A percentile compares a stretch with the other conserved stretches of the same genome.
Evolutionary conservation across 75 land plant genomes (phyloP).

Genomic region (Pseudotsuga menziesii): DNA sequence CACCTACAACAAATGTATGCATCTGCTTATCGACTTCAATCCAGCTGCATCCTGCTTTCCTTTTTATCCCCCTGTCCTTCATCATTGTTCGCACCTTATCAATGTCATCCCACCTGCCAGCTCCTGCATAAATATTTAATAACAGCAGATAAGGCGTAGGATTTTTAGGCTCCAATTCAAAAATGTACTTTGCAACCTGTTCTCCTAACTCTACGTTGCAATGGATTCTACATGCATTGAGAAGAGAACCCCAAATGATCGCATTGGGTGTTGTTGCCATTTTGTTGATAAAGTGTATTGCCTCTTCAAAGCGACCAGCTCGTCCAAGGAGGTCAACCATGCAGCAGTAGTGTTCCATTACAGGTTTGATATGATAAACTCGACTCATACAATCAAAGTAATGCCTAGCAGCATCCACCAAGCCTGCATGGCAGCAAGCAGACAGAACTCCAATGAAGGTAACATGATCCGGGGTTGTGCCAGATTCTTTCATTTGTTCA

Average conservation of each 20-base stretch:
- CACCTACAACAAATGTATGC: background rate
- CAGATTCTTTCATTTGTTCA: conserved; percentile 23
- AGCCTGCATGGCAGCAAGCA: conserved; percentile 21
- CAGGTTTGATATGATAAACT: background rate
- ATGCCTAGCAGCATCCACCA: background rate
- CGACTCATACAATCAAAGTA: conserved; percentile 4
- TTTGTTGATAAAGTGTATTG: conserved; percentile 6
- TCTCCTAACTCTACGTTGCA: background rate
- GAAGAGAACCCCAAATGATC: background rate
- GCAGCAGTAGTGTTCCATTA: conserved; percentile 11
- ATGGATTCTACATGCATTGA: conserved; percentile 8
- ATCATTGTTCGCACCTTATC: background rate
- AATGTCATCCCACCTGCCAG: background rate
- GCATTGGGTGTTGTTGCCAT: background rate
- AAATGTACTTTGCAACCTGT: background rate
- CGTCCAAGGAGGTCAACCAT: conserved; percentile 16
- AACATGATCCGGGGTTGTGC: conserved; percentile 18
- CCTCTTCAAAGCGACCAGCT: conserved; percentile 14
- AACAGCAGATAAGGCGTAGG: background rate
- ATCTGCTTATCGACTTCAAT: background rate
- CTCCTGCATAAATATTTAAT: background rate
- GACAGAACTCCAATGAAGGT: conserved; percentile 22
- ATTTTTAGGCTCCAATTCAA: background rate
- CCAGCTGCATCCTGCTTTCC: background rate
- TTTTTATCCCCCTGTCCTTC: background rate